A percentile compares a stretch with the other conserved stretches of the same genome.
phyloP scores from a whole-genome alignment of 345 rosid species.

The Gossypium mustelinum region DNA sequence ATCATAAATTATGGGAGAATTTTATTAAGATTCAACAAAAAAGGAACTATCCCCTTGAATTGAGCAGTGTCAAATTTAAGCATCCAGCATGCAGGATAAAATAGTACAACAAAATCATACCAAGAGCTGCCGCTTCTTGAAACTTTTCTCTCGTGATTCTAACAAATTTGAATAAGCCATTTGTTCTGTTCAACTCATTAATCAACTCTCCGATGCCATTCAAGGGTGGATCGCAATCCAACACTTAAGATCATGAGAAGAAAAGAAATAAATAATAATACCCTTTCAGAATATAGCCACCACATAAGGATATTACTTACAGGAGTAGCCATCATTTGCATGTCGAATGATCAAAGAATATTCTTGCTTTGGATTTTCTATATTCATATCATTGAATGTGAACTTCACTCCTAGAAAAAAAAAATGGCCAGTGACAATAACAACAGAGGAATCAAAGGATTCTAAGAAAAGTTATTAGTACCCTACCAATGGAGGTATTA shows the following conservation, averaged over 20 bases:
- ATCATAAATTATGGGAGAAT: constrained; percentile 16
- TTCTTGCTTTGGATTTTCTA: constrained; percentile 40
- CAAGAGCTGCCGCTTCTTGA: constrained; percentile 53
- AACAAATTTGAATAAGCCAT: constrained; percentile 78
- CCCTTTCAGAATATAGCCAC: background rate
- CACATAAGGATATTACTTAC: constrained; percentile 39
- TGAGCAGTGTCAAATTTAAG: constrained; percentile 7
- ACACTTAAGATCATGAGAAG: constrained; percentile 45
- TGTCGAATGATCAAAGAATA: constrained; percentile 64
- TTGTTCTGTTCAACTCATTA: constrained; percentile 68
- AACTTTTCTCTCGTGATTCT: constrained; percentile 76
- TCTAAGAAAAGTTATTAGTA: background rate
- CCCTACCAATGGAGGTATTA: too few relatives aligned
- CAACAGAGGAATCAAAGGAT: constrained; percentile 9
- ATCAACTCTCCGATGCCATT: constrained; percentile 56
- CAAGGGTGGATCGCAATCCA: constrained; percentile 68
- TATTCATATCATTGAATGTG: constrained; percentile 54
- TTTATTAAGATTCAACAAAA: background rate
- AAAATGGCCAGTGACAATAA: constrained; percentile 17
- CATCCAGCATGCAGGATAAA: constrained; percentile 13
- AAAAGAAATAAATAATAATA: constrained; percentile 8
- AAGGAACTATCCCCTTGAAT: constrained; percentile 1
- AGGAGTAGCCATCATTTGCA: constrained; percentile 56
- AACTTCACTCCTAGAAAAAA: constrained; percentile 71
- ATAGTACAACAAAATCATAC: constrained; percentile 28